Conservation (phyloP, 306 rosid species). For the Calophaca sinica region DNA sequence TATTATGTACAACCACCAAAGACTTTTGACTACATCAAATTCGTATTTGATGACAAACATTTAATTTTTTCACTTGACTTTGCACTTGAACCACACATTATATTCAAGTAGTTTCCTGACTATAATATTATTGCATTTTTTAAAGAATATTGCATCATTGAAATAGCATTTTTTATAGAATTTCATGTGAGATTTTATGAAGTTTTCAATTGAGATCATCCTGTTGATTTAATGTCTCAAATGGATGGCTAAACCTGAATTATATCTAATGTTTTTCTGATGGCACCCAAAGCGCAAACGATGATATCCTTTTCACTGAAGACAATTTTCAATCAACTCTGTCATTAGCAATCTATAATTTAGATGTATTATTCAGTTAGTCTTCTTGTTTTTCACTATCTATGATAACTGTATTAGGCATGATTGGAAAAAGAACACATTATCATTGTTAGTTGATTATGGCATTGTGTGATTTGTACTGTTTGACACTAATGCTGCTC, state of each 20-base stretch:
- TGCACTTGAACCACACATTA: neutral
- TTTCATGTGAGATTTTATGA: constrained; percentile 16
- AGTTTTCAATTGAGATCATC: constrained; percentile 27
- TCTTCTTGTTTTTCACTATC: constrained; percentile 20
- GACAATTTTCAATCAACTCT: constrained; percentile 12
- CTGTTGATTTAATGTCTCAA: constrained; percentile 36
- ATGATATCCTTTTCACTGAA: neutral
- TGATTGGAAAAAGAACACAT: neutral
- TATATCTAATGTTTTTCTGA: constrained; percentile 2
- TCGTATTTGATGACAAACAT: too few relatives aligned
- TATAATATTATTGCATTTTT: constrained; percentile 29
- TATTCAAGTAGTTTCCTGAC: constrained; percentile 10
- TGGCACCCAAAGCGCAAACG: constrained; percentile 3
- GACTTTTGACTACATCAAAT: too few relatives aligned
- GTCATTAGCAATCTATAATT: neutral
- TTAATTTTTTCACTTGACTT: too few relatives aligned
- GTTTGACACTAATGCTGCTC: constrained; percentile 21
- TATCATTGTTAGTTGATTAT: constrained; percentile 39
- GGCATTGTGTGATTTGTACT: constrained; percentile 21
- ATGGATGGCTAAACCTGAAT: constrained; percentile 28
- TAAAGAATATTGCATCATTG: neutral
- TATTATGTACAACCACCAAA: too few relatives aligned
- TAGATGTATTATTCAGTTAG: neutral
- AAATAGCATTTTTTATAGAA: neutral
- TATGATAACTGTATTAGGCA: constrained; percentile 14